Evolutionary conservation across 371 early-diverging fungal species (phyloP), one percentile per base, ranked within the genome.

Genomic region (Batkoa obscura): DNA sequence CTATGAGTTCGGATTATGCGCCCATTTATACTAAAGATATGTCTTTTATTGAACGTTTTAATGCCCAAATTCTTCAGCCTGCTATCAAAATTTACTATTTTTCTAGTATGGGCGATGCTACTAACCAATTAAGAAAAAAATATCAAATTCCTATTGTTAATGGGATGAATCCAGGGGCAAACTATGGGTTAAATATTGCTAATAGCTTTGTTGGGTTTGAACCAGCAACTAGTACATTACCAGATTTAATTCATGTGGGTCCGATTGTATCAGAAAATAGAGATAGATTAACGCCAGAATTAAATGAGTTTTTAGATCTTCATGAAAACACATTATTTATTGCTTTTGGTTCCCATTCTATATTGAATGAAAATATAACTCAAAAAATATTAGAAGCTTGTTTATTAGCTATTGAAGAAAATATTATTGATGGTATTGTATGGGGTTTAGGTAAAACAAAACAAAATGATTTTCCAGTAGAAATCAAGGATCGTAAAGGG

Each of bases 191-290:
- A 36, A 17, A 15, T 15, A 35, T 51, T 4, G 33, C 52, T 30
- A 32, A 38, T 38, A 37, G 37, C n/a, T 51, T 30, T 15, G 13
- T 51, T 36, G 52, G 52, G 3, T 51, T 51, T 36, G 52, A 51
- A 34, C n/a, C n/a, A 2, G 36, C 52, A 5, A 33, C 15, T 13
- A 33, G 12, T 5, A 3, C 38, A 3, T 12, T n/a, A 3, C 3
- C 52, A 37, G 15, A 23, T 17, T 12, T 34, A 1, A 1, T 17
- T 4, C 38, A n/a, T 5, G 38, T 51, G 9, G 52, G 52, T 36
- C 52, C 52, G 1, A 34, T 51, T 6, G 8, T 39, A 9, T 33
- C 52, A 30, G 38, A 23, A 17, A 13, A 23, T 9, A 15, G 1
- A 30, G 6, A n/a, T 2, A 4, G 30, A 36, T 1, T 15, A 34